Base-by-base conservation (phyloP, 108 stramenopile species). In the Heterococcus sp. region DNA sequence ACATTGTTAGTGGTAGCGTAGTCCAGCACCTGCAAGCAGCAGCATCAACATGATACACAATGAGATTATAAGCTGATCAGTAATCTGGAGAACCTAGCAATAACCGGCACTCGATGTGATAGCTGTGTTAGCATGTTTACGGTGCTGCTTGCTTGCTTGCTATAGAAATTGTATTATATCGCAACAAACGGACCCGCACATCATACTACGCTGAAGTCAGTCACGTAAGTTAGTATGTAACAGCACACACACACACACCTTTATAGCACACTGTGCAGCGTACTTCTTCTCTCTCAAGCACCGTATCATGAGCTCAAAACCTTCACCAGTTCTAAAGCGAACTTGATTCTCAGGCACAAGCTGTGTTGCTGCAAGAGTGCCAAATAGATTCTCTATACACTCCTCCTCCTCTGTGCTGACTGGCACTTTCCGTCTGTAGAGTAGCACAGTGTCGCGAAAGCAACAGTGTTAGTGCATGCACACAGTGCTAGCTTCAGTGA, bases 351-450 rank as follows among this genome's bases (percentile, higher is more conserved):
- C 88, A 28, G 73, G 71, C 38, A 82, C 37, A 4, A 87, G 78
- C 27, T 87, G 67, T 3, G 78, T 35, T 29, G 88, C 79, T 34
- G 63, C 78, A 4, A 88, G 72, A 3, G 75, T 29, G 66, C 85
- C 64, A 58, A 89, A 89, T 28, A 89, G 32, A 38, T 89, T 89
- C 46, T 89, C 87, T 1, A 87, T 65, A 75, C 80, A 86, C 80
- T 89, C 88, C 80, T 83, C 82, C 65, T 87, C 86, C 38, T 87
- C 74, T 58, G 65, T 1, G 32, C 31, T 1, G 46, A 2, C 0
- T 31, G 68, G 68, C 35, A 1, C 4, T 31, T 58, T 58, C 14
- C 46, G 46, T 21, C 46, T 58, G 46, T n/a, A n/a, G n/a, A n/a
- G n/a, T n/a, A n/a, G n/a, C n/a, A n/a, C n/a, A n/a, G n/a, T n/a